Percentiles rank a stretch among this genome's conserved stretches.
These are phyloP conservation scores for Kernera saxatilis DNA, from an alignment of 345 rosid genomes.

Conservation along the genomic window DNA sequence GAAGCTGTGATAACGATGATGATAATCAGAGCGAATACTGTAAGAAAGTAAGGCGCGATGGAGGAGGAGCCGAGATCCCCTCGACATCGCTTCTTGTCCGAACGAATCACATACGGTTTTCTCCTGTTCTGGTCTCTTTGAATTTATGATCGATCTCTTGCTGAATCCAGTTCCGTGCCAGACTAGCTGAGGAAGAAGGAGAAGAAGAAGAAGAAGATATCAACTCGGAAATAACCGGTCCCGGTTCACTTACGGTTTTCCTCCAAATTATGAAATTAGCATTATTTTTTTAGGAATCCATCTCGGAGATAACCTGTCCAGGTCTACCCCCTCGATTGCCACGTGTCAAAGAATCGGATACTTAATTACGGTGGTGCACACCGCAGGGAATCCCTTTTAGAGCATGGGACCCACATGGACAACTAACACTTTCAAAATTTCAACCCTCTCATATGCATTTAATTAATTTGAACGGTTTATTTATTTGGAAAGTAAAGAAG, in stretches of 20 bases:
- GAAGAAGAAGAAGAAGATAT: background rate
- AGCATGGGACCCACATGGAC: background rate
- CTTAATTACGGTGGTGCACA: slow-evolving; percentile 23
- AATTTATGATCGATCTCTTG: background rate
- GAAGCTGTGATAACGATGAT: slow-evolving; percentile 8
- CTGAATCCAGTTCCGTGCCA: background rate
- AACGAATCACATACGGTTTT: background rate
- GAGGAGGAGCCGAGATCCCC: slow-evolving; percentile 17
- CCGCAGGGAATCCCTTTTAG: slow-evolving; percentile 17
- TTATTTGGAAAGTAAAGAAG: slow-evolving; percentile 32
- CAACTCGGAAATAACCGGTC: background rate
- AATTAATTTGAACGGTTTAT: slow-evolving; percentile 26
- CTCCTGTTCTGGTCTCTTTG: background rate
- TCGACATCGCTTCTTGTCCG: slow-evolving; percentile 4
- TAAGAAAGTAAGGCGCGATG: slow-evolving; percentile 6
- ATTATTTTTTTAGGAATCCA: background rate
- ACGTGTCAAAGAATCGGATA: slow-evolving; percentile 19
- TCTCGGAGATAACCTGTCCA: background rate
- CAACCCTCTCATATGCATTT: slow-evolving; percentile 14
- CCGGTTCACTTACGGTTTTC: background rate
- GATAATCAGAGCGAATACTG: background rate
- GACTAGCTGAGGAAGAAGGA: background rate
- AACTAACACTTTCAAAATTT: slow-evolving; percentile 13
- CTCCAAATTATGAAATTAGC: no score
- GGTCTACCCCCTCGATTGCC: background rate